Conservation (phyloP, 495 filamentous ascomycete species). For the Penicillium desertorum region DNA sequence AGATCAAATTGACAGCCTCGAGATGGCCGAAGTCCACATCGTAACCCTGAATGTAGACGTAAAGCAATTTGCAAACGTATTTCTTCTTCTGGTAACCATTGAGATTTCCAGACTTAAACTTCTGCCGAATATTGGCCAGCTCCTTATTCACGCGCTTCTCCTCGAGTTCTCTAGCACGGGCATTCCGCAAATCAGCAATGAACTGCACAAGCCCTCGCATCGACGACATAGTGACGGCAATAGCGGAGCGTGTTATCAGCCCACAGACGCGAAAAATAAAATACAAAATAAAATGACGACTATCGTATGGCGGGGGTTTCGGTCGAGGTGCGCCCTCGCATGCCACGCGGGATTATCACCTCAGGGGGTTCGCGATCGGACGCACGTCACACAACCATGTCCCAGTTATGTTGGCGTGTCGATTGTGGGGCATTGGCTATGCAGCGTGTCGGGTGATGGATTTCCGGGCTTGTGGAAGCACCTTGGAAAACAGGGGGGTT, state of each 20-base stretch:
- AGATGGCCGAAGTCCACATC: slow-evolving; percentile 99
- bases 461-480: slow-evolving; percentile 9
- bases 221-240: slow-evolving; percentile 53
- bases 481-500: slow-evolving; percentile 27
- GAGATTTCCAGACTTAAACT: slow-evolving; percentile 74
- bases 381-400: slow-evolving; percentile 39
- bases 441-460: slow-evolving; percentile 7
- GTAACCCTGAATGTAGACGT: slow-evolving; percentile 99
- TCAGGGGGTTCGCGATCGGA: slow-evolving; percentile 32
- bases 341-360: slow-evolving; percentile 32
- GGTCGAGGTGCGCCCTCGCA: slow-evolving; percentile 25
- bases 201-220: slow-evolving; percentile 95
- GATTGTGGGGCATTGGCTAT: slow-evolving; percentile 27
- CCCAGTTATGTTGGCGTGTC: slow-evolving; percentile 18
- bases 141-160: slow-evolving; percentile 99
- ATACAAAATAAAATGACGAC: too few species aligned
- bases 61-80: slow-evolving; percentile 99
- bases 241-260: not conserved
- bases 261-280: not conserved
- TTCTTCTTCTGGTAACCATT: slow-evolving; percentile 99
- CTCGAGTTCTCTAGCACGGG: slow-evolving; percentile 90
- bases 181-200: slow-evolving; percentile 95
- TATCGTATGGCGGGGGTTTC: slow-evolving; percentile 16
- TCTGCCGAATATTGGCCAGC: slow-evolving; percentile 90
- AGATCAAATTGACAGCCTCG: slow-evolving; percentile 96